Conservation (phyloP, 2,329 filamentous ascomycete species). For the Albophoma yamanashiensis region DNA sequence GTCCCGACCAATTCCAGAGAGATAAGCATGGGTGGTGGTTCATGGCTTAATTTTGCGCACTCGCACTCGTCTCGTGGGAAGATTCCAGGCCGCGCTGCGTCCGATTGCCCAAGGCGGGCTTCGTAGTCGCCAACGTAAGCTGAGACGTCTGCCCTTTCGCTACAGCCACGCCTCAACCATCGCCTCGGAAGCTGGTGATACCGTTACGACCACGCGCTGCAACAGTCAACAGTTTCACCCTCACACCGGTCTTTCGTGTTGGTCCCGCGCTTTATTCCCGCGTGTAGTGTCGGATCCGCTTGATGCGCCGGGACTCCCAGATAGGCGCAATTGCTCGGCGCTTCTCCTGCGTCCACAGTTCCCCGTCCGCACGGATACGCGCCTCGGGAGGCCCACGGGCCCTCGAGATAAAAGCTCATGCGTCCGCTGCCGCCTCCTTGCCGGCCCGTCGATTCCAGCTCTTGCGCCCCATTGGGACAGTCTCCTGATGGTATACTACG, state of each 20-base stretch:
- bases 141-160: background rate
- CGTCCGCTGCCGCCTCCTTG: background rate
- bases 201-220: background rate
- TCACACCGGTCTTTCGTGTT: background rate
- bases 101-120: background rate
- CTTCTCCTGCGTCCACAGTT: background rate
- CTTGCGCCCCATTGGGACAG: too few relatives aligned
- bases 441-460: background rate
- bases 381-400: background rate
- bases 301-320: background rate
- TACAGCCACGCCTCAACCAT: background rate
- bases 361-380: background rate
- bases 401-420: background rate
- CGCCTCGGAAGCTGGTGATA: background rate
- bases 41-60: background rate
- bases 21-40: background rate
- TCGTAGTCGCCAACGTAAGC: background rate
- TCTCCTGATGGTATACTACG: too few relatives aligned
- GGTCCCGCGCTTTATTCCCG: background rate
- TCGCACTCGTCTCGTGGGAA: too few relatives aligned
- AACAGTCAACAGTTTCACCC: background rate
- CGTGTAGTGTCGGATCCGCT: background rate
- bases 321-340: conserved; percentile 7
- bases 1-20: background rate
- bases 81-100: background rate